Conservation (phyloP, 176 grass and related monocot species). For the Elaeis guineensis region DNA sequence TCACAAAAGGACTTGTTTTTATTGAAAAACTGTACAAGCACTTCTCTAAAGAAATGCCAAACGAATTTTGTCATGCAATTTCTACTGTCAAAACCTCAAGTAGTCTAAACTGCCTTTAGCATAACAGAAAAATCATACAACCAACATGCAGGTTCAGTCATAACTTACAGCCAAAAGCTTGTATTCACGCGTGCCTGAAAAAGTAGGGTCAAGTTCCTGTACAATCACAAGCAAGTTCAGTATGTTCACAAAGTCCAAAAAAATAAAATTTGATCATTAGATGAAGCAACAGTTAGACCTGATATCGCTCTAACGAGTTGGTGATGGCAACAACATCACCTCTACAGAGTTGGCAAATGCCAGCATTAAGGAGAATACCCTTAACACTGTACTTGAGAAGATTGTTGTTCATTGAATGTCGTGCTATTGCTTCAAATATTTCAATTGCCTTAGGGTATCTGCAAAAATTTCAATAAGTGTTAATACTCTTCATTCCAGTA, state of each 20-base stretch:
- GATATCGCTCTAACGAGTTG: constrained; percentile 87
- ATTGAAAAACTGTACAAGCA: too few species aligned
- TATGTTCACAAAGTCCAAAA: background rate
- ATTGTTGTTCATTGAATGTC: constrained; percentile 80
- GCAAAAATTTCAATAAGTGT: constrained; percentile 21
- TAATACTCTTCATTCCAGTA: constrained; percentile 8
- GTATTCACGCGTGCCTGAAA: constrained; percentile 93
- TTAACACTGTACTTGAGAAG: constrained; percentile 96
- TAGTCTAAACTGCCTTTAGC: too few species aligned
- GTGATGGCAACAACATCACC: constrained; percentile 81
- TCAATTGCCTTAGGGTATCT: constrained; percentile 88
- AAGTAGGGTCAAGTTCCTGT: constrained; percentile 92
- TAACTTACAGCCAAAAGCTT: constrained; percentile 81
- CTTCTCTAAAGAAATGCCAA: too few species aligned
- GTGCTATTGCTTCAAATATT: constrained; percentile 84
- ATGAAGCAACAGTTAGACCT: constrained; percentile 42
- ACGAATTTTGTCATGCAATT: too few species aligned
- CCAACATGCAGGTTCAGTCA: constrained; percentile 11
- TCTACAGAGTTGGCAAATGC: constrained; percentile 91
- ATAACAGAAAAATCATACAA: background rate
- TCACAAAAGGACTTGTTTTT: too few species aligned
- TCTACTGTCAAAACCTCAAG: too few species aligned
- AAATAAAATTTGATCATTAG: constrained; percentile 6
- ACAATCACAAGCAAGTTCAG: constrained; percentile 4
- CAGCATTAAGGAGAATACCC: constrained; percentile 95